Percentiles rank a stretch among this genome's conserved stretches.
These are phyloP conservation scores for Aeschynomene evenia DNA, from an alignment of 306 rosid genomes.

Conservation along the genomic window DNA sequence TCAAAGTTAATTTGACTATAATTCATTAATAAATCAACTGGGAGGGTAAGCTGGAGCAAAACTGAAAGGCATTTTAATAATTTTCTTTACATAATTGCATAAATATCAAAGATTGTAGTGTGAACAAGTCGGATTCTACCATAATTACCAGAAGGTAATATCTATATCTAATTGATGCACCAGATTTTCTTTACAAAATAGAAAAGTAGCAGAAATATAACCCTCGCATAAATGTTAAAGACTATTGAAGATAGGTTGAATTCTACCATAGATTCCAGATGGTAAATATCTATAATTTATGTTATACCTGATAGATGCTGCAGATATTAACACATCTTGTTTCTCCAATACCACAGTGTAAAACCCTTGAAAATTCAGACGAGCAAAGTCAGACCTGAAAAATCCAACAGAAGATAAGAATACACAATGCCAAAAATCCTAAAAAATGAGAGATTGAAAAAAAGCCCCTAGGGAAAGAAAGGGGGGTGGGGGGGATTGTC, in stretches of 20 bases:
- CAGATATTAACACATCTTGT: slow-evolving; percentile 80
- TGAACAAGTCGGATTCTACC: slow-evolving; percentile 5
- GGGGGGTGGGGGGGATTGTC: slow-evolving; percentile 1
- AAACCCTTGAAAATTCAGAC: slow-evolving; percentile 92
- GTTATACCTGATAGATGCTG: slow-evolving; percentile 86
- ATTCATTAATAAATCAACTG: slow-evolving; percentile 13
- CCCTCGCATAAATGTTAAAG: neutral
- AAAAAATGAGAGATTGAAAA: slow-evolving; percentile 4
- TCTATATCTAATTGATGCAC: no score
- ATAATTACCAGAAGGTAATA: slow-evolving; percentile 18
- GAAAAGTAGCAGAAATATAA: slow-evolving; percentile 18
- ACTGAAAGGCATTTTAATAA: slow-evolving; percentile 14
- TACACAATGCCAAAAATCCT: neutral
- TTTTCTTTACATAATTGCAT: slow-evolving; percentile 8
- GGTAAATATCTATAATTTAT: neutral
- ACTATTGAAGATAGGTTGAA: neutral
- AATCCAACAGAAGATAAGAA: neutral
- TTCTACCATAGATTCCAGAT: slow-evolving; percentile 22
- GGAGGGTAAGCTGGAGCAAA: slow-evolving; percentile 21
- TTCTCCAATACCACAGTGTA: slow-evolving; percentile 84
- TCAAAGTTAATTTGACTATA: slow-evolving; percentile 1
- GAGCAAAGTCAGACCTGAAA: slow-evolving; percentile 90
- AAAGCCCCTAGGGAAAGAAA: no score
- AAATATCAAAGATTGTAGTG: neutral
- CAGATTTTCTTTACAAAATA: slow-evolving; percentile 11